A percentile compares a stretch with the other conserved stretches of the same genome.
phyloP scores from a whole-genome alignment of 208 protist species.

The Leishmania martiniquensis region DNA sequence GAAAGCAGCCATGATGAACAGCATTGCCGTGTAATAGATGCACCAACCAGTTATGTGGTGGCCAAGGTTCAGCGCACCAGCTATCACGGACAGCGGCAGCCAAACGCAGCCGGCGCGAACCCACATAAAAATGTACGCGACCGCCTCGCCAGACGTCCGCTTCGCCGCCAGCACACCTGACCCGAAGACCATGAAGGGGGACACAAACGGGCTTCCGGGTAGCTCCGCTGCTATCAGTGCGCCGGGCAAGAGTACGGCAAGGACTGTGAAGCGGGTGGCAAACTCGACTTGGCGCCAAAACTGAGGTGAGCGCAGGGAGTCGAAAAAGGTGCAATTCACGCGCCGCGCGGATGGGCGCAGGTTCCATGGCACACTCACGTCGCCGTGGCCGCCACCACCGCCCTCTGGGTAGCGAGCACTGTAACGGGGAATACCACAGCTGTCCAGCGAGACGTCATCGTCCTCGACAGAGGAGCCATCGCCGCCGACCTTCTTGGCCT shows the following conservation, averaged over 20 bases:
- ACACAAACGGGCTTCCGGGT: slow-evolving; percentile 65
- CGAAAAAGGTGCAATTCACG: slow-evolving; percentile 60
- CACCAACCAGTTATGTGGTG: slow-evolving; percentile 71
- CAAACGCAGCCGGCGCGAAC: slow-evolving; percentile 73
- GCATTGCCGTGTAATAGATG: slow-evolving; percentile 71
- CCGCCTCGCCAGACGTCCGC: slow-evolving; percentile 68
- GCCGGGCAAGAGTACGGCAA: slow-evolving; percentile 65
- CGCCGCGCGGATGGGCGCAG: slow-evolving; percentile 36
- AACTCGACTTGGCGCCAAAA: slow-evolving; percentile 89
- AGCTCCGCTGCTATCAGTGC: slow-evolving; percentile 62
- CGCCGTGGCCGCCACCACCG: slow-evolving; percentile 18
- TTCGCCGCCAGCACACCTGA: slow-evolving; percentile 68
- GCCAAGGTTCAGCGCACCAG: slow-evolving; percentile 56
- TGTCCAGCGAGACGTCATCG: slow-evolving; percentile 55
- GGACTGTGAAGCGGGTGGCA: slow-evolving; percentile 66
- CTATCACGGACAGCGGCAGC: slow-evolving; percentile 77
- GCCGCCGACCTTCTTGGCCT: slow-evolving; percentile 6
- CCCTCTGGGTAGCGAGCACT: slow-evolving; percentile 42
- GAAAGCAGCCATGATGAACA: slow-evolving; percentile 85
- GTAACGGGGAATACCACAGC: slow-evolving; percentile 71
- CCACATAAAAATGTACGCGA: slow-evolving; percentile 79
- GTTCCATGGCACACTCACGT: slow-evolving; percentile 75
- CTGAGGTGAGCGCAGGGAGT: slow-evolving; percentile 52
- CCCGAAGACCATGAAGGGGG: slow-evolving; percentile 66
- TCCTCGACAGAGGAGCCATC: slow-evolving; percentile 14